These are phyloP conservation scores for Stachybotrys chartarum DNA, from an alignment of 2,329 filamentous ascomycete species.

Conservation along the genomic window DNA sequence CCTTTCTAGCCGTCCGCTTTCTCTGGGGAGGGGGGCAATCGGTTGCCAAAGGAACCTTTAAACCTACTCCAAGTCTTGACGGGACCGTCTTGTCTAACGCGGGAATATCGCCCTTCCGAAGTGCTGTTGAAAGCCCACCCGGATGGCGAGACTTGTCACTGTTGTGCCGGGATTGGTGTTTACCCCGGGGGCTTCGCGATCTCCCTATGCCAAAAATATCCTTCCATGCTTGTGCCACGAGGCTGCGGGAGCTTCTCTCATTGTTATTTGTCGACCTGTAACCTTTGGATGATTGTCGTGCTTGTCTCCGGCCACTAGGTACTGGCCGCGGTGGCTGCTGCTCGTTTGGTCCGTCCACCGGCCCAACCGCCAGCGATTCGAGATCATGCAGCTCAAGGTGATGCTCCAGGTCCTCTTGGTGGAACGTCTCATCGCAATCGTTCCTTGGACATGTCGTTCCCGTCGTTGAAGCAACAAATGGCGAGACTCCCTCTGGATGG, in stretches of 20 bases:
- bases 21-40: too few relatives aligned
- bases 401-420: slow-evolving; percentile 13
- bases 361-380: slow-evolving; percentile 9
- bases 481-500: slow-evolving; percentile 13
- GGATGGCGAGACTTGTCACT: background rate
- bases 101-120: background rate
- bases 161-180: background rate
- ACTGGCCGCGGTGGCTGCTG: background rate
- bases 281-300: background rate
- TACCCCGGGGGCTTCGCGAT: background rate
- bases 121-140: background rate
- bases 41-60: background rate
- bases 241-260: slow-evolving; percentile 5
- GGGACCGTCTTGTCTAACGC: background rate
- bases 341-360: background rate
- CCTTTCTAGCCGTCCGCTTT: too few relatives aligned
- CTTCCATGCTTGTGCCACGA: slow-evolving; percentile 14
- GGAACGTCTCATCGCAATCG: slow-evolving; percentile 49
- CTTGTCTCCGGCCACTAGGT: background rate
- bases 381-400: slow-evolving; percentile 19
- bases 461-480: slow-evolving; percentile 5
- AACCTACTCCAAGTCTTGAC: background rate
- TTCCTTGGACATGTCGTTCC: slow-evolving; percentile 23
- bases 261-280: background rate
- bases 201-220: slow-evolving; percentile 7